Conservation (phyloP, 2,329 filamentous ascomycete species). For the Microascus cirrosus region DNA sequence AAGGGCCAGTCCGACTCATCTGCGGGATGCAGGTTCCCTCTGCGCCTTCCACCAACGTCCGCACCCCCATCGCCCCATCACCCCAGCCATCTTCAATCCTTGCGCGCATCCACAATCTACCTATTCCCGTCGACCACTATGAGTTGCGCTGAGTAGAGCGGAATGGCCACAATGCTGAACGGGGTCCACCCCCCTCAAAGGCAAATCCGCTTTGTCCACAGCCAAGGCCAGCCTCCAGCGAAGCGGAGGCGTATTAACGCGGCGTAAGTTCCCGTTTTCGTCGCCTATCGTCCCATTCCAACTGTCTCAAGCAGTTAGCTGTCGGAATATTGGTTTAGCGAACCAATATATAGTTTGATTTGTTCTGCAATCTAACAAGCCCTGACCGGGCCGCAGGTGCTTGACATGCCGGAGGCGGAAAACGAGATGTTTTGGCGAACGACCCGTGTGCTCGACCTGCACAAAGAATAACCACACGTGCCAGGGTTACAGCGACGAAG, state of each 20-base stretch:
- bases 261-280: slow-evolving; percentile 43
- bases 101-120: neutral
- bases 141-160: slow-evolving; percentile 13
- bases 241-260: slow-evolving; percentile 71
- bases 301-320: neutral
- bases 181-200: slow-evolving; percentile 30
- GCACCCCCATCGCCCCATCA: neutral
- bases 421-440: slow-evolving; percentile 64
- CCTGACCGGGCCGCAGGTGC: slow-evolving; percentile 32
- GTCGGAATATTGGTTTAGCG: neutral
- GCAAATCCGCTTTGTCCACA: slow-evolving; percentile 71
- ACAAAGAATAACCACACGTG: slow-evolving; percentile 60
- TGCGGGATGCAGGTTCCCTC: neutral
- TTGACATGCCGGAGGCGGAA: slow-evolving; percentile 66
- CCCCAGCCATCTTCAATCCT: neutral
- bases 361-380: neutral
- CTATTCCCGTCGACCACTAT: slow-evolving; percentile 18
- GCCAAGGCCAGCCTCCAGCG: slow-evolving; percentile 68
- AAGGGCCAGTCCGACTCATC: neutral
- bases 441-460: slow-evolving; percentile 61
- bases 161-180: slow-evolving; percentile 35
- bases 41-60: neutral
- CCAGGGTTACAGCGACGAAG: slow-evolving; percentile 51
- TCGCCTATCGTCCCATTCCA: slow-evolving; percentile 3
- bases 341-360: neutral